phyloP scores from a whole-genome alignment of 202 grass and related monocot genomes.

The Setaria viridis region DNA sequence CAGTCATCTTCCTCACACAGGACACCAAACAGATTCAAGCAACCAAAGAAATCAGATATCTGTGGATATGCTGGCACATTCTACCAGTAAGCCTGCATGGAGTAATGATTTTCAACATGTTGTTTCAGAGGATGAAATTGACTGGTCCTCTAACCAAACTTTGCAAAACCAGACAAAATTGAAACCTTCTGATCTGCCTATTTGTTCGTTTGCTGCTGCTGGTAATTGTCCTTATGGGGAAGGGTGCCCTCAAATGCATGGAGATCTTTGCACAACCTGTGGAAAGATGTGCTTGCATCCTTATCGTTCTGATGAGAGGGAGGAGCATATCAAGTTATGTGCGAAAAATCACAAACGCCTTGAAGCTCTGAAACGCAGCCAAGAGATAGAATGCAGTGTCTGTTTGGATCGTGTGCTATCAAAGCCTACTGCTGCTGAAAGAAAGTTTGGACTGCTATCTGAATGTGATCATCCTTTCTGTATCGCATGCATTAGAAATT shows the following conservation, averaged over 20 bases:
- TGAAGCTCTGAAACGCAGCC: conserved; percentile 82
- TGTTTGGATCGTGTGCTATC: conserved; percentile 90
- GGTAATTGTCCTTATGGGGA: conserved; percentile 84
- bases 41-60: conserved; percentile 45
- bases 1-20: conserved; percentile 28
- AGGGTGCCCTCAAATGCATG: conserved; percentile 74
- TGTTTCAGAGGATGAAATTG: conserved; percentile 47
- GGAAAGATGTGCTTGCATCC: conserved; percentile 92
- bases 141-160: conserved; percentile 46
- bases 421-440: conserved; percentile 86
- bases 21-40: conserved; percentile 45
- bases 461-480: conserved; percentile 99
- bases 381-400: conserved; percentile 97
- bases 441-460: conserved; percentile 93
- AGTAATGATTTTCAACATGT: conserved; percentile 50
- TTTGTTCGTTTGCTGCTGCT: conserved; percentile 91
- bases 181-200: conserved; percentile 61
- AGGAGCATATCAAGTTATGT: conserved; percentile 79
- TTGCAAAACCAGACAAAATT: conserved; percentile 45
- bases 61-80: conserved; percentile 31
- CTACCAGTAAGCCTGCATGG: conserved; percentile 58
- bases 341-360: conserved; percentile 79
- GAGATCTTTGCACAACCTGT: conserved; percentile 76
- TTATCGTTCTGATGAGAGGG: conserved; percentile 77
- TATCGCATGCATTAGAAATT: conserved; percentile 91